Evolutionary conservation across 176 grass and related monocot genomes (phyloP).

Genomic region (Otatea glauca): DNA sequence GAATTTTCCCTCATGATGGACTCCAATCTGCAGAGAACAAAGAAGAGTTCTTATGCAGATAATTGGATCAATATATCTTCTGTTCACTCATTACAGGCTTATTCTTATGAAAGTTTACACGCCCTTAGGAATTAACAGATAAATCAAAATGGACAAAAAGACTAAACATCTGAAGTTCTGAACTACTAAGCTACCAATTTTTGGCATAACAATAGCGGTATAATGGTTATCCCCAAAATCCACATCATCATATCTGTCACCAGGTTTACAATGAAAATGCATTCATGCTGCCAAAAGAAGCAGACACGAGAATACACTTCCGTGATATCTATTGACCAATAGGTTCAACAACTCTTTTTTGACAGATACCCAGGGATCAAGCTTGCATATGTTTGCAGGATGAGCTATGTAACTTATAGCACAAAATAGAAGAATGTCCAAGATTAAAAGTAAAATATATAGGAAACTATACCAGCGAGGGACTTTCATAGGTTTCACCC

Average conservation of each 20-base stretch:
- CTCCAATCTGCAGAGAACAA: slow-evolving; percentile 75
- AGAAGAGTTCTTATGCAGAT: neutral
- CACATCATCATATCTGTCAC: neutral
- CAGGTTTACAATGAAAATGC: neutral
- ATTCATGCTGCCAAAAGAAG: neutral
- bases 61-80: slow-evolving; percentile 9
- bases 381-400: neutral
- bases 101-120: neutral
- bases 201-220: neutral
- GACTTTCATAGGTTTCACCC: slow-evolving; percentile 72
- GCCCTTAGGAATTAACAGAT: slow-evolving; percentile 13
- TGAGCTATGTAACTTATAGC: slow-evolving; percentile 30
- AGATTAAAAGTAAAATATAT: slow-evolving; percentile 30
- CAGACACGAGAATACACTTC: neutral
- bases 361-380: slow-evolving; percentile 11
- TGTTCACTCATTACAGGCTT: slow-evolving; percentile 20
- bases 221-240: neutral
- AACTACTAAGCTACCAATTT: neutral
- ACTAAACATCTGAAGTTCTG: neutral
- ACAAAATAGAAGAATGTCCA: slow-evolving; percentile 35
- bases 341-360: neutral
- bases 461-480: slow-evolving; percentile 64
- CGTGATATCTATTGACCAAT: neutral
- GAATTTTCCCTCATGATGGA: slow-evolving; percentile 80
- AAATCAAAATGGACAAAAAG: slow-evolving; percentile 7